These are phyloP conservation scores for Suillus lakei DNA, from an alignment of 768 basidiomycete species.

Conservation along the genomic window DNA sequence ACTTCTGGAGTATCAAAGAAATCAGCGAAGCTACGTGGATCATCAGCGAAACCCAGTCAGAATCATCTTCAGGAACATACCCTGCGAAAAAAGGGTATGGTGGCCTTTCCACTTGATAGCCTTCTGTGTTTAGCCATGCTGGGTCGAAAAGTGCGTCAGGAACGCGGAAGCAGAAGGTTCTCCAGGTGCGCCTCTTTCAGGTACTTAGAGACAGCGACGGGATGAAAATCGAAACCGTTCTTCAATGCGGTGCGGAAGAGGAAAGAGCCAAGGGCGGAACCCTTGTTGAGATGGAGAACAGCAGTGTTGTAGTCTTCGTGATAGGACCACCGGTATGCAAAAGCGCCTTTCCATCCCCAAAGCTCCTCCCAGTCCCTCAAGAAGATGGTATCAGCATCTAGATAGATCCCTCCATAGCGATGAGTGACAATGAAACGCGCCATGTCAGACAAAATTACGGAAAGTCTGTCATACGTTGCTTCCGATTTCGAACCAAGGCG, in stretches of 20 bases:
- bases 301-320: conserved; percentile 94
- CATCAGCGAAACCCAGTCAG: conserved; percentile 2
- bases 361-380: conserved; percentile 96
- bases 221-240: conserved; percentile 94
- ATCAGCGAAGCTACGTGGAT: conserved; percentile 65
- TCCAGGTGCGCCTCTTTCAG: conserved; percentile 83
- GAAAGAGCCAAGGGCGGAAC: conserved; percentile 87
- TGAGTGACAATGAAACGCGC: conserved; percentile 95
- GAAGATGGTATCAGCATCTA: conserved; percentile 93
- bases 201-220: conserved; percentile 88
- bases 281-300: conserved; percentile 86
- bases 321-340: conserved; percentile 95
- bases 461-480: conserved; percentile 74
- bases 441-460: conserved; percentile 94
- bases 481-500: conserved; percentile 63
- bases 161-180: conserved; percentile 72
- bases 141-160: conserved; percentile 95
- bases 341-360: conserved; percentile 94
- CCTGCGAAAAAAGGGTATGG: conserved; percentile 91
- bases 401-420: conserved; percentile 91
- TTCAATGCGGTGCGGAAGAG: conserved; percentile 90
- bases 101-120: conserved; percentile 87
- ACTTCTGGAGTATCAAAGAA: conserved; percentile 79
- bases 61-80: conserved; percentile 43
- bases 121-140: conserved; percentile 93